Base-by-base conservation (phyloP, 345 rosid species). In the Euphorbia lathyris region DNA sequence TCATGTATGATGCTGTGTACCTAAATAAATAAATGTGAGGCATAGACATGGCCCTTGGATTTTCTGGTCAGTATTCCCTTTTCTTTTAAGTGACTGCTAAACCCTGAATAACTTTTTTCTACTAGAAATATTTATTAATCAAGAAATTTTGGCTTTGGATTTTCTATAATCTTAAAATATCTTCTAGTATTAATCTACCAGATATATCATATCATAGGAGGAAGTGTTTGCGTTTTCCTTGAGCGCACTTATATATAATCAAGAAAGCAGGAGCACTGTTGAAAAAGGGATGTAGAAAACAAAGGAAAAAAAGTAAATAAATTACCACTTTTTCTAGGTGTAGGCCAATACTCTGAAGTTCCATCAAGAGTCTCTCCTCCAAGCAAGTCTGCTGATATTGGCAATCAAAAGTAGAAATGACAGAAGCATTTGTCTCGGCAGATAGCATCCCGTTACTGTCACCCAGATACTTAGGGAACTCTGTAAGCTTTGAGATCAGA, bases 311-410 rank as follows among this genome's bases (percentile, higher is more conserved):
- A 17, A n/a, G 29, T 8, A 36, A 9, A 59, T 19, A 53, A 25
- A 16, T 68, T 81, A 86, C 90, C 86, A 86, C 81, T 66, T 76
- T 56, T 69, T 86, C 88, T 17, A 79, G 82, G 67, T 45, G 71
- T 52, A 84, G 64, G 34, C 85, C 88, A 72, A 86, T 67, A 68
- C 81, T 82, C 79, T 82, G 88, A 65, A 86, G 81, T 76, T 86
- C 90, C 78, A 79, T 45, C 58, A 82, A 48, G 66, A 82, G 76
- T 72, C 64, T 84, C 63, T 81, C 83, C 63, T 80, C 77, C 23
- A 84, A 55, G 72, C 66, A 74, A 45, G 76, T 69, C 16, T 82
- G 80, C 78, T 72, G 73, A 70, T 86, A 82, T 23, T 67, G 74
- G 61, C 77, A 58, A 79, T 81, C 77, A 58, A 60, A 47, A 12